phyloP scores from a whole-genome alignment of 2,329 filamentous ascomycete species.

The Beauveria sp. region DNA sequence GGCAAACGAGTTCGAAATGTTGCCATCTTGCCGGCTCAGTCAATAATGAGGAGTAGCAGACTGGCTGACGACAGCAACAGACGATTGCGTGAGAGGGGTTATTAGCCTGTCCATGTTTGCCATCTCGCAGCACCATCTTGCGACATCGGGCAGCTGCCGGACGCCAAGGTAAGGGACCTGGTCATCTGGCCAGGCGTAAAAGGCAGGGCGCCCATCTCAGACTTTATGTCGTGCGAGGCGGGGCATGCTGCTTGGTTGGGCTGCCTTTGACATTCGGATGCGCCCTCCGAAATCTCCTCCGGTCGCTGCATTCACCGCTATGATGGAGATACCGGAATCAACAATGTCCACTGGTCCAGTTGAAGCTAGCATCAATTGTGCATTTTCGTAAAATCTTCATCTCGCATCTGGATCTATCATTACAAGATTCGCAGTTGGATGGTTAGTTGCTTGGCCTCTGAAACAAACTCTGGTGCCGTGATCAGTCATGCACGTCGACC shows the following conservation, averaged over 20 bases:
- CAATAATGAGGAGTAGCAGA: background rate
- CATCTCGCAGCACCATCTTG: background rate
- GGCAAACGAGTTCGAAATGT: background rate
- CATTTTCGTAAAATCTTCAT: too few species aligned
- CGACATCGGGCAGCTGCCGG: slow-evolving; percentile 2
- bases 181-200: background rate
- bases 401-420: too few species aligned
- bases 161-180: background rate
- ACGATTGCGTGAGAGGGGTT: background rate
- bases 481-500: too few species aligned
- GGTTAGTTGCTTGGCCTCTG: too few species aligned
- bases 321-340: too few species aligned
- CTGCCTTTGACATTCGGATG: background rate
- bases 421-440: too few species aligned
- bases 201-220: background rate
- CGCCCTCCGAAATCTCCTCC: background rate
- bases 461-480: too few species aligned
- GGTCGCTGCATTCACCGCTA: too few species aligned
- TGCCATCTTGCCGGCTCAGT: background rate
- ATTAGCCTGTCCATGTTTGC: background rate
- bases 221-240: background rate
- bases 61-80: background rate
- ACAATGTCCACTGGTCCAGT: too few species aligned
- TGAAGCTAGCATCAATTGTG: too few species aligned
- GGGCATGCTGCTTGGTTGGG: background rate